Base-by-base conservation (phyloP, 176 grass and related monocot species). In the Musa itinerans region DNA sequence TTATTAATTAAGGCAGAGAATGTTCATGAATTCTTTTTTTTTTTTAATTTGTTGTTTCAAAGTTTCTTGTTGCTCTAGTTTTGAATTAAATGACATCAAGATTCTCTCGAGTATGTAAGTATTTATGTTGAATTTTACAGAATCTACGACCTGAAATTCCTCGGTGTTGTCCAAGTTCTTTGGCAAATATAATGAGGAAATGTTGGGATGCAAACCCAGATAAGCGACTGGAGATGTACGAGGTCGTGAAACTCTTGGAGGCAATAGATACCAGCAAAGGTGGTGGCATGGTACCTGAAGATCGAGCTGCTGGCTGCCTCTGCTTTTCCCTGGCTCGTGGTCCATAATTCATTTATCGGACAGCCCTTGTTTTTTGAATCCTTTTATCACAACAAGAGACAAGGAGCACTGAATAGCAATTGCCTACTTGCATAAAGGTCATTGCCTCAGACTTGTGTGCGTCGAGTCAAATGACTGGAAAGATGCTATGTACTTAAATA, bases 161-260 rank as follows among this genome's bases (percentile, higher is more conserved):
- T 12, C 64, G 84, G 65, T 86, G 80, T 24, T 93, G 95, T 72
- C 95, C 95, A 0, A 82, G 29, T 67, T 65, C 87, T 51, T 58
- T 98, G 63, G 79, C 84, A 10, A 87, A 77, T 14, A 86, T 97
- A 63, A 97, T 97, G 93, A 57, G 34, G 53, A 84, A 70, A 65
- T 97, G 93, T 50, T 97, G 93, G 93, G 88, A 97, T 55, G 64
- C 19, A 22, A 92, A 85, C 19, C 93, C 93, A 14, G 85, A 89
- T 63, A 82, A 79, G 56, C 76, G 93, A 74, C 89, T 85, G 52
- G 93, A 96, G 87, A 92, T 96, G 93, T 58, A 50, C 1, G 87
- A 90, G 71, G 89, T 96, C 49, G 93, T 96, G 89, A 73, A 73
- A 74, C 77, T 88, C 77, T 83, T 96, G 69, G 89, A 96, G 83